Conservation (phyloP, 2,329 filamentous ascomycete species). For the Claviceps arundinis region DNA sequence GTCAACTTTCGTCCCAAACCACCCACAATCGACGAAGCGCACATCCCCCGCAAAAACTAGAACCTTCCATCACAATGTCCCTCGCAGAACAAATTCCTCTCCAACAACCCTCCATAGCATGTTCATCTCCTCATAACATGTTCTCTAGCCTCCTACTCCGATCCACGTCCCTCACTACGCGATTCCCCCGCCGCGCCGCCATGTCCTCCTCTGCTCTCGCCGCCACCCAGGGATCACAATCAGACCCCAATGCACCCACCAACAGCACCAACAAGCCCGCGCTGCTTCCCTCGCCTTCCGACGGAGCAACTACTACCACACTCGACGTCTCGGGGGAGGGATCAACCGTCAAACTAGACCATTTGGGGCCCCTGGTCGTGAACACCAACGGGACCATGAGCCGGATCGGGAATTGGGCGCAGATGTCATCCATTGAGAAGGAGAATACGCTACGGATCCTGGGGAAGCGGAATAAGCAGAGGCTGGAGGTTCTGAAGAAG, state of each 20-base stretch:
- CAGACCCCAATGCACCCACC: neutral
- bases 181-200: neutral
- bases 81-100: neutral
- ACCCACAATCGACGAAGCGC: neutral
- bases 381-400: slow-evolving; percentile 59
- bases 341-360: slow-evolving; percentile 44
- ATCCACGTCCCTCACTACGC: neutral
- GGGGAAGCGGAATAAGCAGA: slow-evolving; percentile 52
- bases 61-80: neutral
- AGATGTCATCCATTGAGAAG: slow-evolving; percentile 57
- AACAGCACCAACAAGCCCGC: slow-evolving; percentile 5
- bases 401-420: slow-evolving; percentile 58
- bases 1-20: neutral
- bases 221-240: neutral
- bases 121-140: neutral
- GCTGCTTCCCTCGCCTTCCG: slow-evolving; percentile 14
- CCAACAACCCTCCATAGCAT: neutral
- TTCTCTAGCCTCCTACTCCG: neutral
- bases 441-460: slow-evolving; percentile 54
- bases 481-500: slow-evolving; percentile 37
- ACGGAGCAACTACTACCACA: slow-evolving; percentile 9
- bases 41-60: neutral
- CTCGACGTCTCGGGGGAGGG: slow-evolving; percentile 20
- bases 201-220: neutral
- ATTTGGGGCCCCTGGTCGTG: slow-evolving; percentile 60